Conservation (phyloP, 306 rosid genomes). For the Rosa lucieae region DNA sequence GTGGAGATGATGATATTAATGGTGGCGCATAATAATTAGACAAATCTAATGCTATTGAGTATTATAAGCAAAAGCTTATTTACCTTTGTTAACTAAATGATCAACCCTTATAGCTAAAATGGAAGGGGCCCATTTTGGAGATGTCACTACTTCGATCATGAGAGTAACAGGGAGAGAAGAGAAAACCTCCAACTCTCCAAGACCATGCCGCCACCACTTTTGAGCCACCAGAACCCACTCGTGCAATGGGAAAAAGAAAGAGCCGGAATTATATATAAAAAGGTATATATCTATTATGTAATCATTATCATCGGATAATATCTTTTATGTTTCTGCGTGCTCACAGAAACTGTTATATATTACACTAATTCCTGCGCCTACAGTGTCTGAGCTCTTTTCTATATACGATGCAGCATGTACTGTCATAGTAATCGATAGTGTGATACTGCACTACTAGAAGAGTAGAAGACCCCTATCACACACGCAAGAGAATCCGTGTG, state of each 20-base stretch:
- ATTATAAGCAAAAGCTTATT: constrained; percentile 7
- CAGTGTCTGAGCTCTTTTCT: background rate
- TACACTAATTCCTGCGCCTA: background rate
- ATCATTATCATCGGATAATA: constrained; percentile 22
- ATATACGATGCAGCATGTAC: background rate
- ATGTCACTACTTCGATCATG: background rate
- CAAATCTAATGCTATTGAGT: constrained; percentile 13
- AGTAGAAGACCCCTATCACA: too few relatives aligned
- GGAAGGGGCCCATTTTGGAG: constrained; percentile 14
- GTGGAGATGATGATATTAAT: constrained; percentile 31
- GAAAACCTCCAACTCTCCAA: background rate
- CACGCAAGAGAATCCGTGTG: too few relatives aligned
- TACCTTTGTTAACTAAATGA: background rate
- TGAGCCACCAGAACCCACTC: constrained; percentile 35
- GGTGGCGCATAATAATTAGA: constrained; percentile 51
- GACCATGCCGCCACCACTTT: constrained; percentile 14
- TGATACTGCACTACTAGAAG: background rate
- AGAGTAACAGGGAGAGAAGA: background rate
- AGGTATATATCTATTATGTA: constrained; percentile 30
- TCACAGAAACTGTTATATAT: background rate
- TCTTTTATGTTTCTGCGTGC: constrained; percentile 15
- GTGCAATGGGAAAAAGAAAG: constrained; percentile 21
- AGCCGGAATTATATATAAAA: constrained; percentile 13
- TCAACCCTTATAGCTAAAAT: background rate
- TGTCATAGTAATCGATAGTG: background rate